Conservation (phyloP, 2,329 filamentous ascomycete species). For the Neoarthrinium moseri region DNA sequence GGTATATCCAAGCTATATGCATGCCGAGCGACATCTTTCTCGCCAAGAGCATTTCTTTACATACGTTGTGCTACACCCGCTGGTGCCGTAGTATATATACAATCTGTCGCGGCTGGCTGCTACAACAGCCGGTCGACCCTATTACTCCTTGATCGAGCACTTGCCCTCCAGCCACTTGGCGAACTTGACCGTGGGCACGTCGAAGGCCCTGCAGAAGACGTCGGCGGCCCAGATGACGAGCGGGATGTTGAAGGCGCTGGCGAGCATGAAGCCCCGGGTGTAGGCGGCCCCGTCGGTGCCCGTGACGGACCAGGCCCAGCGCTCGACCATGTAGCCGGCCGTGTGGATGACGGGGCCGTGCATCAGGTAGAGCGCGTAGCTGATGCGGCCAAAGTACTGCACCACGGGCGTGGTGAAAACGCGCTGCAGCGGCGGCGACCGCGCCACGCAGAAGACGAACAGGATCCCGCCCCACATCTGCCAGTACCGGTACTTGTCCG, state of each 20-base stretch:
- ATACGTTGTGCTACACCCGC: too few relatives aligned
- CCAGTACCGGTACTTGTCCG: constrained; percentile 54
- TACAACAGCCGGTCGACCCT: too few relatives aligned
- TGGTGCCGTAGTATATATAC: too few relatives aligned
- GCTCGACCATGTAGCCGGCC: constrained; percentile 50
- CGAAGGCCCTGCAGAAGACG: constrained; percentile 54
- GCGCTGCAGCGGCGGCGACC: constrained; percentile 44
- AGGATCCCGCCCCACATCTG: constrained; percentile 52
- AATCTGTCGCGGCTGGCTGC: too few relatives aligned
- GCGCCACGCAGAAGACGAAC: constrained; percentile 49
- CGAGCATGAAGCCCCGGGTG: constrained; percentile 44
- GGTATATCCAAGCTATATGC: too few relatives aligned
- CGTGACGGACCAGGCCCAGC: constrained; percentile 44
- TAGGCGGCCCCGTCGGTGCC: constrained; percentile 46
- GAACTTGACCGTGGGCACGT: constrained; percentile 55
- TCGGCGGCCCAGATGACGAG: constrained; percentile 54
- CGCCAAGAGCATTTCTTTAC: too few relatives aligned
- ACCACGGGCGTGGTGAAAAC: constrained; percentile 49
- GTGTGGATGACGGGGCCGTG: constrained; percentile 56
- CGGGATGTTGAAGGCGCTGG: constrained; percentile 47
- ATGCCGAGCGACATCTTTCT: too few relatives aligned
- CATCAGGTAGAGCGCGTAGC: constrained; percentile 61
- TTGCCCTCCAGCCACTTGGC: constrained; percentile 54
- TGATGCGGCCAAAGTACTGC: constrained; percentile 61
- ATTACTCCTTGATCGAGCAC: constrained; percentile 7